Conservation (phyloP, 257 asterid genomes). For the Jasminum sambac region DNA sequence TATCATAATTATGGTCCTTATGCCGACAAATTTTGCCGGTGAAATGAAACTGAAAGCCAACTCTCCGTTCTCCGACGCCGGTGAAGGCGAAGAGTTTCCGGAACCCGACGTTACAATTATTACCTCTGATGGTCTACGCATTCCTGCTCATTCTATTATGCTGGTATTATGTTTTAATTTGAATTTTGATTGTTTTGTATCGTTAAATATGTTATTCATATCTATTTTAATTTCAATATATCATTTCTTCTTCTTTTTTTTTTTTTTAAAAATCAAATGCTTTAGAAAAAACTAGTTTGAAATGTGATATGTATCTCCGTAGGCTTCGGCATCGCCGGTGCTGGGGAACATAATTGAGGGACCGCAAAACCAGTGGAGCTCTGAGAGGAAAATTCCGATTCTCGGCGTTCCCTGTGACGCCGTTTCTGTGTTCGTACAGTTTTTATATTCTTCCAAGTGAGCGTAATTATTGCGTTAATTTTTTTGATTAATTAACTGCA, state of each 20-base stretch:
- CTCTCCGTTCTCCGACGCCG: slow-evolving; percentile 27
- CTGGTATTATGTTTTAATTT: slow-evolving; percentile 51
- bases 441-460: slow-evolving; percentile 70
- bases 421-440: slow-evolving; percentile 65
- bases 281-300: neutral
- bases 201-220: neutral
- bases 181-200: neutral
- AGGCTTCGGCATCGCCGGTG: slow-evolving; percentile 87
- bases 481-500: neutral
- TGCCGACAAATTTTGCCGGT: neutral
- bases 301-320: slow-evolving; percentile 1
- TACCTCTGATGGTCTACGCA: slow-evolving; percentile 60
- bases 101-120: slow-evolving; percentile 54
- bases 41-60: neutral
- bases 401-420: slow-evolving; percentile 92
- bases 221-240: neutral
- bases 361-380: slow-evolving; percentile 52
- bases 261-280: neutral
- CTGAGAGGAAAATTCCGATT: slow-evolving; percentile 55
- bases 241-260: neutral
- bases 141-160: slow-evolving; percentile 69
- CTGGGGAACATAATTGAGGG: slow-evolving; percentile 69
- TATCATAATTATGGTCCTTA: neutral
- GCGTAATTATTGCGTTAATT: slow-evolving; percentile 21
- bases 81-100: slow-evolving; percentile 38